A percentile compares a stretch with the other conserved stretches of the same genome.
Conservation (phyloP, 2,329 filamentous ascomycete genomes). For the Cladosporium halotolerans region DNA sequence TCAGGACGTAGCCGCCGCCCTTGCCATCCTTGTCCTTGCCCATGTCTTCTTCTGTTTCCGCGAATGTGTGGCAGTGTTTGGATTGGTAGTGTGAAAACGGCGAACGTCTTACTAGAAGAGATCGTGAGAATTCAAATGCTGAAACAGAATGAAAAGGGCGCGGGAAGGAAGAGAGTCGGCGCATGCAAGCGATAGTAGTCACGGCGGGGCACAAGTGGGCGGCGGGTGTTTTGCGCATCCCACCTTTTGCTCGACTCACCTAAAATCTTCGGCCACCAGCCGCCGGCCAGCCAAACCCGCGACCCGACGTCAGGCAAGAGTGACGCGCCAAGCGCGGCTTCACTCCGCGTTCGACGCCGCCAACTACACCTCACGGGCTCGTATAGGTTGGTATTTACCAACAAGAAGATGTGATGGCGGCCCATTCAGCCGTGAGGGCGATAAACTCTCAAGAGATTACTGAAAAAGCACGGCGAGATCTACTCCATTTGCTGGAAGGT, state of each 20-base stretch:
- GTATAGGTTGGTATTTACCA: background rate
- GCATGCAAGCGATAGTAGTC: constrained; percentile 10
- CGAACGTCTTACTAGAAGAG: background rate
- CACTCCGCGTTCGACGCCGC: background rate
- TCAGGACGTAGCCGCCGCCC: constrained; percentile 54
- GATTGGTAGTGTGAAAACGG: constrained; percentile 2
- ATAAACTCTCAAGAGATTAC: constrained; percentile 72
- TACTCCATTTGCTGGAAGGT: constrained; percentile 85
- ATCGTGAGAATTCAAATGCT: background rate
- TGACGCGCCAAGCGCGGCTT: background rate
- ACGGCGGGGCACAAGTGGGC: constrained; percentile 5
- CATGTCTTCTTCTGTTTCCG: constrained; percentile 33
- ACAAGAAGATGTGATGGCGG: constrained; percentile 30
- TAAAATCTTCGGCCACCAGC: constrained; percentile 1
- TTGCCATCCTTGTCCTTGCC: constrained; percentile 39
- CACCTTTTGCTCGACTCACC: constrained; percentile 5
- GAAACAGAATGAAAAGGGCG: constrained; percentile 11
- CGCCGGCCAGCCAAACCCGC: background rate
- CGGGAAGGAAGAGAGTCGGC: constrained; percentile 3
- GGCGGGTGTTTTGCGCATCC: constrained; percentile 6
- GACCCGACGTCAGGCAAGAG: background rate
- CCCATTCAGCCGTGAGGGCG: constrained; percentile 50
- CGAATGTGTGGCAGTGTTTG: constrained; percentile 5
- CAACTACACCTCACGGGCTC: background rate
- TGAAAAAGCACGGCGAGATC: constrained; percentile 77